Conservation (phyloP, 306 rosid genomes). For the Trifolium repens region DNA sequence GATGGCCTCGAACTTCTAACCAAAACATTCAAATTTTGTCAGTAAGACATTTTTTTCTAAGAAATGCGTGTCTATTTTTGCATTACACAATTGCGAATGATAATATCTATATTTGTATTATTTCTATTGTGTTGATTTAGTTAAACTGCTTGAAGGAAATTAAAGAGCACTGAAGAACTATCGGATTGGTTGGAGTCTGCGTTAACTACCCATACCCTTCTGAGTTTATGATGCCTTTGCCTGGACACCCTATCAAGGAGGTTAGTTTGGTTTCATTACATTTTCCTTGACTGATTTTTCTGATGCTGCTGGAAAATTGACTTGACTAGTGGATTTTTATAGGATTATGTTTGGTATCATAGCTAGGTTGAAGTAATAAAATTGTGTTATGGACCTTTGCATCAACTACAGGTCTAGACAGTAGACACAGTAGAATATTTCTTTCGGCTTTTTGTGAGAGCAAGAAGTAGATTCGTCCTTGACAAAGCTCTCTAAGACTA, state of each 20-base stretch:
- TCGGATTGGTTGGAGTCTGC: constrained; percentile 74
- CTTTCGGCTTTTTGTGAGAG: background rate
- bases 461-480: background rate
- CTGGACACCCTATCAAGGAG: constrained; percentile 79
- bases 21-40: constrained; percentile 64
- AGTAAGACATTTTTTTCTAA: constrained; percentile 52
- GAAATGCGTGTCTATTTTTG: constrained; percentile 17
- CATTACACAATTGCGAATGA: background rate
- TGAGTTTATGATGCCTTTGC: constrained; percentile 76
- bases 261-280: constrained; percentile 52
- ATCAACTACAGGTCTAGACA: background rate
- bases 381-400: background rate
- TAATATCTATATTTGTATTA: constrained; percentile 21
- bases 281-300: constrained; percentile 2
- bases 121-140: constrained; percentile 37
- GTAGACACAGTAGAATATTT: background rate
- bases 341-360: constrained; percentile 33
- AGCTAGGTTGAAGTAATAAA: constrained; percentile 7
- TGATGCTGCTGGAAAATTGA: constrained; percentile 32
- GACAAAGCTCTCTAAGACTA: background rate
- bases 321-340: constrained; percentile 27
- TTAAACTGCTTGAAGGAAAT: constrained; percentile 50
- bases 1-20: constrained; percentile 64
- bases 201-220: constrained; percentile 80
- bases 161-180: constrained; percentile 58